Evolutionary conservation across 192 early-diverging fungal species (phyloP).

Genomic region (Haplosporangium gracile): DNA sequence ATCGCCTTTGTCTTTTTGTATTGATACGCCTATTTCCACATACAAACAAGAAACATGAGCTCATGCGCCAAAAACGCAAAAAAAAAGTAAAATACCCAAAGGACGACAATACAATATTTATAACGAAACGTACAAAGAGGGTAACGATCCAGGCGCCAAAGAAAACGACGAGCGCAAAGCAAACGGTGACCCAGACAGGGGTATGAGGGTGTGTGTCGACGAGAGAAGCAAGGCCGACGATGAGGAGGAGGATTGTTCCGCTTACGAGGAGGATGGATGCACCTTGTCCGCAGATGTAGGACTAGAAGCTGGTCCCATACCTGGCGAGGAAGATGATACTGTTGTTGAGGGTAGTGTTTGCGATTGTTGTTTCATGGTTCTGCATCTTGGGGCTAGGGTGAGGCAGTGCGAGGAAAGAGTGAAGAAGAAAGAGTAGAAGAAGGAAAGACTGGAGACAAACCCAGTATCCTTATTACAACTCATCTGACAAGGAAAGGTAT

Average conservation of each 20-base stretch:
- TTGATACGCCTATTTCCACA: neutral
- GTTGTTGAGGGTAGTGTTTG: neutral
- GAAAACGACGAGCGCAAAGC: neutral
- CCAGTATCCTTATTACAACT: neutral
- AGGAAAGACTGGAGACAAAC: neutral
- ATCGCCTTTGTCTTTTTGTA: neutral
- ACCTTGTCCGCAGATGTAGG: neutral
- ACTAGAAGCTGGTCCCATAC: neutral
- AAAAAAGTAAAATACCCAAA: neutral
- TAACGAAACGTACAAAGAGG: neutral
- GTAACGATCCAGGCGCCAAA: neutral
- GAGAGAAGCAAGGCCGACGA: neutral
- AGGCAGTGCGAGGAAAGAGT: too few relatives aligned
- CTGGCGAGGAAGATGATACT: neutral
- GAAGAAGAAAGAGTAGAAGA: too few relatives aligned
- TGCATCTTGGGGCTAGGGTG: too few relatives aligned
- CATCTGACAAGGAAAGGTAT: neutral
- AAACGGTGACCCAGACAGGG: neutral
- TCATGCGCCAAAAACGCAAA: neutral
- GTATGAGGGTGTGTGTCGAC: neutral
- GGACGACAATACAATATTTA: too few relatives aligned
- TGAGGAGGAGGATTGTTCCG: neutral
- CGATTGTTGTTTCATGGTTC: neutral
- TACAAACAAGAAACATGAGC: neutral
- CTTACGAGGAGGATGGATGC: neutral